These are phyloP conservation scores for Russula abietina DNA, from an alignment of 768 basidiomycete genomes.

Conservation along the genomic window DNA sequence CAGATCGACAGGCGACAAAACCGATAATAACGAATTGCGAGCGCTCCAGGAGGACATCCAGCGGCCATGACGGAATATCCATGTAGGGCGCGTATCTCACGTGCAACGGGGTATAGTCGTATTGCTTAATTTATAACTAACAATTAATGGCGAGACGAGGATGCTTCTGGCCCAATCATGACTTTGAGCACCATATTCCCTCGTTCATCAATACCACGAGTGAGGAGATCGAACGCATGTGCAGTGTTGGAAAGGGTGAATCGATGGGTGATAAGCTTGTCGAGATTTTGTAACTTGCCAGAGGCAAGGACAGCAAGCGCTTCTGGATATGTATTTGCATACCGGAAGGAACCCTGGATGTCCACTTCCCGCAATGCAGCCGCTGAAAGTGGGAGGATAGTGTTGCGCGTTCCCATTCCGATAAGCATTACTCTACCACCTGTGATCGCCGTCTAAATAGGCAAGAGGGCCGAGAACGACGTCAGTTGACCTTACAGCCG, in stretches of 20 bases:
- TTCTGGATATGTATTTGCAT: constrained; percentile 85
- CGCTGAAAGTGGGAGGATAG: constrained; percentile 73
- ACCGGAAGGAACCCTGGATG: constrained; percentile 86
- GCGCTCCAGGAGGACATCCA: constrained; percentile 3
- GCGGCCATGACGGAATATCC: not conserved
- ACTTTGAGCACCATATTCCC: constrained; percentile 87
- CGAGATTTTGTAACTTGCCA: constrained; percentile 56
- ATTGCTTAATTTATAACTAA: constrained; percentile 11
- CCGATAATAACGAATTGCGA: constrained; percentile 13
- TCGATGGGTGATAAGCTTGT: constrained; percentile 76
- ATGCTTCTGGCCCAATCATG: constrained; percentile 50
- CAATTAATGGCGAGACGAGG: constrained; percentile 11
- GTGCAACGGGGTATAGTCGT: constrained; percentile 21
- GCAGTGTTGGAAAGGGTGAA: constrained; percentile 58
- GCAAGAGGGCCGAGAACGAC: constrained; percentile 20
- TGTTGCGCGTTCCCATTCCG: constrained; percentile 89
- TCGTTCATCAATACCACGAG: constrained; percentile 67
- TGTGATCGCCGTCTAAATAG: constrained; percentile 60
- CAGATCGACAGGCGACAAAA: constrained; percentile 4
- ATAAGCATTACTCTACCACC: constrained; percentile 91
- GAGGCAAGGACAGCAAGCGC: constrained; percentile 65
- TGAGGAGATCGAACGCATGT: constrained; percentile 77
- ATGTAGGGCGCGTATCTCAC: constrained; percentile 2
- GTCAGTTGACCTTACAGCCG: constrained; percentile 7
- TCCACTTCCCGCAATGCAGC: constrained; percentile 89